phyloP scores from a whole-genome alignment of 2,329 filamentous ascomycete genomes.

The Claviceps paspali region DNA sequence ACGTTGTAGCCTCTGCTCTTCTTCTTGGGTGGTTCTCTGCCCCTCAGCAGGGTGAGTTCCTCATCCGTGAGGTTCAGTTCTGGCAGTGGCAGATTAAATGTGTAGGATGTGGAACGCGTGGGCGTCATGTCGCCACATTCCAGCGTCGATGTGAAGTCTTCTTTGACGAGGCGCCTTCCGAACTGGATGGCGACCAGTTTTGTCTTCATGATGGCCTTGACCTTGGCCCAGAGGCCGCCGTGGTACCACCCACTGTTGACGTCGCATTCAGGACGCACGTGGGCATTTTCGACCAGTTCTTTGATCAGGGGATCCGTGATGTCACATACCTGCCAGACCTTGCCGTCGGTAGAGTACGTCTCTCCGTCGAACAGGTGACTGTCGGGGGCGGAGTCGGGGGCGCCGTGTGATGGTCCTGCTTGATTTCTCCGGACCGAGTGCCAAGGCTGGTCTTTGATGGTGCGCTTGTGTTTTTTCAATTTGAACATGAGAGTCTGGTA shows the following conservation, averaged over 20 bases:
- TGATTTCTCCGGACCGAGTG: conserved; percentile 28
- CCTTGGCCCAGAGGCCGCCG: conserved; percentile 67
- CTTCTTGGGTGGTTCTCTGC: conserved; percentile 20
- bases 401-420: conserved; percentile 23
- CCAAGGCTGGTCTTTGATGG: conserved; percentile 32
- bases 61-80: conserved; percentile 21
- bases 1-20: conserved; percentile 22
- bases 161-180: conserved; percentile 29
- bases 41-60: conserved; percentile 20
- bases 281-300: conserved; percentile 47
- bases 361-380: conserved; percentile 76
- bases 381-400: conserved; percentile 23
- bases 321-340: conserved; percentile 90
- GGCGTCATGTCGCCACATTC: conserved; percentile 21
- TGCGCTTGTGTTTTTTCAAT: conserved; percentile 37
- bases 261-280: conserved; percentile 44
- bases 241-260: conserved; percentile 69
- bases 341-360: conserved; percentile 60
- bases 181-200: conserved; percentile 60
- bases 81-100: conserved; percentile 18
- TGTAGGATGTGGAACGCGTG: conserved; percentile 14
- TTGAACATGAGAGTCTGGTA: conserved; percentile 90
- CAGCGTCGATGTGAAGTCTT: conserved; percentile 21
- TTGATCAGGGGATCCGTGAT: conserved; percentile 65
- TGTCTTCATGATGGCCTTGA: conserved; percentile 73